Percentiles rank a stretch among this genome's conserved stretches.
Evolutionary conservation across 768 basidiomycete species (phyloP).

Genomic region (Zangia roseola): DNA sequence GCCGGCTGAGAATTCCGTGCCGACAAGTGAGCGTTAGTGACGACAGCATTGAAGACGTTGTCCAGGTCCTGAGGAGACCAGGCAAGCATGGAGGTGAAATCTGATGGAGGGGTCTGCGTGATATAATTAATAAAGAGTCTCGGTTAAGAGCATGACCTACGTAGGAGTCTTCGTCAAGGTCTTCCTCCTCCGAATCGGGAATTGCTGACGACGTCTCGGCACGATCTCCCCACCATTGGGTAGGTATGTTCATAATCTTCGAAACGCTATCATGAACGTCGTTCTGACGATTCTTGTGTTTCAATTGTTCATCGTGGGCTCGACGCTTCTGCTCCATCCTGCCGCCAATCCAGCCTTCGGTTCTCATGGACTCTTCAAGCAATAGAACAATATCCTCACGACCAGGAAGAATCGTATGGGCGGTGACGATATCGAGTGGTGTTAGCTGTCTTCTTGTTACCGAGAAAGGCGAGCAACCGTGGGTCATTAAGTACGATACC

Average conservation of each 20-base stretch:
- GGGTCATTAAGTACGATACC: slow-evolving; percentile 89
- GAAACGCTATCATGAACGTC: slow-evolving; percentile 59
- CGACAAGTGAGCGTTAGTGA: slow-evolving; percentile 70
- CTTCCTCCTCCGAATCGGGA: slow-evolving; percentile 50
- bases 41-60: slow-evolving; percentile 76
- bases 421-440: slow-evolving; percentile 86
- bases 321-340: slow-evolving; percentile 70
- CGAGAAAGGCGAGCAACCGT: slow-evolving; percentile 82
- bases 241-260: slow-evolving; percentile 52
- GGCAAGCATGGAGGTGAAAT: slow-evolving; percentile 89
- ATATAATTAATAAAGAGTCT: slow-evolving; percentile 6
- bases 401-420: slow-evolving; percentile 76
- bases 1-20: slow-evolving; percentile 83
- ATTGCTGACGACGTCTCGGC: slow-evolving; percentile 43
- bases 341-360: slow-evolving; percentile 79
- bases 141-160: slow-evolving; percentile 32
- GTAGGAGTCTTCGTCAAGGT: slow-evolving; percentile 48
- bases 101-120: slow-evolving; percentile 64
- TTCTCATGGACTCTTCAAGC: slow-evolving; percentile 85
- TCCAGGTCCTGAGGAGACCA: slow-evolving; percentile 82
- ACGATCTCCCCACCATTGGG: slow-evolving; percentile 67
- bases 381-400: slow-evolving; percentile 85
- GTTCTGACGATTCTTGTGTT: slow-evolving; percentile 51
- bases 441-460: slow-evolving; percentile 77
- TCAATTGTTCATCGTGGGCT: slow-evolving; percentile 54